Evolutionary conservation across 768 basidiomycete species (phyloP).

Genomic region (Amanita fuliginea): DNA sequence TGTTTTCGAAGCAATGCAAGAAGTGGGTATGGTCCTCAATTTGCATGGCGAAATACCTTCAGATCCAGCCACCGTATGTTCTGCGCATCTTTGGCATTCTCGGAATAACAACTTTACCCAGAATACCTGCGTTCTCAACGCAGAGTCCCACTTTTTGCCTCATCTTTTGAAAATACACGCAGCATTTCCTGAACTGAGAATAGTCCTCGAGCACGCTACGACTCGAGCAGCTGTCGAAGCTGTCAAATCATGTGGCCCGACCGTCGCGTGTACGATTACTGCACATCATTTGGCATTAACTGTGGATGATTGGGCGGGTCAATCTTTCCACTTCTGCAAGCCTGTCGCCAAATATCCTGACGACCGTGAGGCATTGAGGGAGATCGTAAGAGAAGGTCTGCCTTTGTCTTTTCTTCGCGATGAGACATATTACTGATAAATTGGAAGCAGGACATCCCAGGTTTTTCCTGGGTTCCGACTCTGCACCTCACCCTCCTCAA

Average conservation of each 20-base stretch:
- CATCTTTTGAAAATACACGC: slow-evolving; percentile 75
- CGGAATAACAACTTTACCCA: slow-evolving; percentile 17
- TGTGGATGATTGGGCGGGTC: slow-evolving; percentile 94
- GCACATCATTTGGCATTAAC: slow-evolving; percentile 92
- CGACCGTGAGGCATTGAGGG: slow-evolving; percentile 73
- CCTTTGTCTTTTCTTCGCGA: not conserved
- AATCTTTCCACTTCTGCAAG: slow-evolving; percentile 95
- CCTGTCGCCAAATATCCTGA: slow-evolving; percentile 95
- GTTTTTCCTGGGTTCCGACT: slow-evolving; percentile 97
- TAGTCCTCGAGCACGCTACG: slow-evolving; percentile 96
- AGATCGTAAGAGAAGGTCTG: slow-evolving; percentile 67
- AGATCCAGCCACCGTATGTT: slow-evolving; percentile 41
- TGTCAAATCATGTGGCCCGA: slow-evolving; percentile 66
- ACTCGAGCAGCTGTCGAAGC: slow-evolving; percentile 84
- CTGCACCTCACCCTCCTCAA: slow-evolving; percentile 77
- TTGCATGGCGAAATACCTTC: slow-evolving; percentile 96
- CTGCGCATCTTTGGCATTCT: not conserved
- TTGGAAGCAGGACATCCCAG: slow-evolving; percentile 62
- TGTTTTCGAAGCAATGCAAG: slow-evolving; percentile 89
- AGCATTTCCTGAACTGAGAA: slow-evolving; percentile 81
- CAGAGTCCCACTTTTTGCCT: slow-evolving; percentile 81
- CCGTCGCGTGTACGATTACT: slow-evolving; percentile 94
- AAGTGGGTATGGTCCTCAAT: slow-evolving; percentile 89
- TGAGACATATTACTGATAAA: not conserved
- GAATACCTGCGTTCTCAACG: slow-evolving; percentile 91